Evolutionary conservation across 306 rosid species (phyloP), one percentile per base, ranked within the genome.

Genomic region (Quercus robur): DNA sequence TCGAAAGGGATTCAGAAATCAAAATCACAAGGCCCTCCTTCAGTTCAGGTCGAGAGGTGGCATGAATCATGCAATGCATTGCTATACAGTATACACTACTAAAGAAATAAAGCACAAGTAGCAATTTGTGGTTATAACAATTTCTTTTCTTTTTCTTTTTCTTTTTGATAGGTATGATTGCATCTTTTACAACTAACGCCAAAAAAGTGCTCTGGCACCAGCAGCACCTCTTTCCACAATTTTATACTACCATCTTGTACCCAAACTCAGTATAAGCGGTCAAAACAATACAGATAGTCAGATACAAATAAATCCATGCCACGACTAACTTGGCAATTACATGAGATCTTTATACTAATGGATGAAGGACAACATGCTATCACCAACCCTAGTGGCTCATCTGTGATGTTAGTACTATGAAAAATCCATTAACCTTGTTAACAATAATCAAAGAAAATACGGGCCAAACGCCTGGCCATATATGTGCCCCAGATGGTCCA

Each of bases 401-500:
- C 46, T 51, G 59, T 56, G 82, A 57, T 38, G 77, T 78, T 78
- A 73, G 85, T 46, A 56, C 33, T 13, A 38, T 6, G 70, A 64
- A 67, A 67, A 67, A 17, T 31, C 23, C 35, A 31, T 31, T 67
- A 19, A 6, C 52, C 23, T 77, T 7, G 6, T 56, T 72, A 11
- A 74, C 58, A 67, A 35, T 33, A 33, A 67, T 21, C 10, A 12
- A 67, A 18, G 51, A 59, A 67, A 18, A 67, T 67, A 67, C 19
- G 49, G 51, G 12, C 51, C 72, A 19, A 67, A 33, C 6, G 72
- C 72, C 80, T 35, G 20, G 51, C 73, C 26, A 68, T 73, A 67
- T 61, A 12, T 56, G 62, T 84, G 77, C 25, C 77, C 63, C 75
- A 75, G 77, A 78, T 18, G 38, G 73, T 57, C 72, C 41, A 52